Base-by-base conservation (phyloP, 1,284 basidiomycete species). In the Dichomitus squalens region DNA sequence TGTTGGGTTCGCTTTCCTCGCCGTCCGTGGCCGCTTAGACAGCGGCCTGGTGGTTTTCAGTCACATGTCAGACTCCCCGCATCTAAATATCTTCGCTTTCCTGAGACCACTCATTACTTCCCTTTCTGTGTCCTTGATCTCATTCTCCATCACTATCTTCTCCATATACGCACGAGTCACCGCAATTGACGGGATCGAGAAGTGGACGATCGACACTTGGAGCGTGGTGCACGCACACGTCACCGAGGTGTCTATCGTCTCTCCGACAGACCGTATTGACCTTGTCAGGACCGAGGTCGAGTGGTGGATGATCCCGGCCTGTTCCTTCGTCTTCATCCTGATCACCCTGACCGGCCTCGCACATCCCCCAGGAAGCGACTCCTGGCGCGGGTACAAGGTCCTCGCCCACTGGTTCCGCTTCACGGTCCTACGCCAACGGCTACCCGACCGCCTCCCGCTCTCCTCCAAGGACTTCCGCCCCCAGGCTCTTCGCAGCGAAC, bases 241-340 rank as follows among this genome's bases (percentile, higher is more conserved):
- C 39, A 62, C 67, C 12, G 47, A 58, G 41, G 59, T 72, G 47
- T 63, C 68, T 39, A n/a, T 72, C 35, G 31, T 74, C 47, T 58
- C 72, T 58, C 14, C 52, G 5, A 33, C 44, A 3, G 55, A 60
- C 2, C 49, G 41, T 1, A 43, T 56, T 6, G 56, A 63, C 25
- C 41, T 64, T 5, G 23, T 63, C 16, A 53, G 65, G n/a, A 65
- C 66, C 25, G 64, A 72, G 60, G 64, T 68, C 7, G 64, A 70
- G 43, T 79, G 79, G 72, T 81, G 80, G 80, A 67, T 68, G 6
- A 66, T 74, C 5, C 72, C 76, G 3, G 58, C 72, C 1, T 75
- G 75, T 52, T 77, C 76, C 1, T 31, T 76, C 27, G 41, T 76
- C 5, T 75, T 81, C 63, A 71, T 78, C 53, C 62, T 68, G 16